Conservation (phyloP, 1,284 basidiomycete species). For the Clitocybe nebularis region DNA sequence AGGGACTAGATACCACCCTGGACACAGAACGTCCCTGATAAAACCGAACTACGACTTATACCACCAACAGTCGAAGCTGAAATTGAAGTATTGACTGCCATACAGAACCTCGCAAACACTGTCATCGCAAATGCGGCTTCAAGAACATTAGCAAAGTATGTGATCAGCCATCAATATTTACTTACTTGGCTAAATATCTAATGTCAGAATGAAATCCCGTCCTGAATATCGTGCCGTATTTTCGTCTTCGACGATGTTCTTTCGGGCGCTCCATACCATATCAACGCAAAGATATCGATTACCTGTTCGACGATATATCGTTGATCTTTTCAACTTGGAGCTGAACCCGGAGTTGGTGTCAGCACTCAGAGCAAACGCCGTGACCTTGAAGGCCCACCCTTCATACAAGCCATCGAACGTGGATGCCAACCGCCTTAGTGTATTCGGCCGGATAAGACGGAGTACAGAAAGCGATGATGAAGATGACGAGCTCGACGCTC, state of each 20-base stretch:
- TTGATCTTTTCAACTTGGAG: constrained; percentile 88
- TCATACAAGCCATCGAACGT: constrained; percentile 44
- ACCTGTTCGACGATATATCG: constrained; percentile 86
- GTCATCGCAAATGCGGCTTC: constrained; percentile 94
- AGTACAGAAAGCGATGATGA: constrained; percentile 64
- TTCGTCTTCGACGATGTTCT: constrained; percentile 74
- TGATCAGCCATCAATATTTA: no score
- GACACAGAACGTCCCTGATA: constrained; percentile 48
- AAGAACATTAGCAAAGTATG: constrained; percentile 77
- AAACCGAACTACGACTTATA: constrained; percentile 48
- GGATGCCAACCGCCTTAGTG: constrained; percentile 50
- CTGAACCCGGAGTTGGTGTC: constrained; percentile 58
- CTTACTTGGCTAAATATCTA: constrained; percentile 6
- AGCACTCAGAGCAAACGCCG: constrained; percentile 47
- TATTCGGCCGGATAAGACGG: constrained; percentile 47
- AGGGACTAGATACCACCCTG: constrained; percentile 70
- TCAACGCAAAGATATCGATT: constrained; percentile 87
- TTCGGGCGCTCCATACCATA: constrained; percentile 81
- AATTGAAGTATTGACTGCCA: constrained; percentile 83
- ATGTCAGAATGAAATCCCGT: constrained; percentile 72
- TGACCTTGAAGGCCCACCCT: constrained; percentile 44
- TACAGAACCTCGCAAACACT: constrained; percentile 94
- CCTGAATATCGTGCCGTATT: constrained; percentile 76
- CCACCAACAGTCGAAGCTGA: constrained; percentile 72
- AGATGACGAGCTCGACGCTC: constrained; percentile 48